Evolutionary conservation across 257 asterid species (phyloP), one percentile per base, ranked within the genome.

Genomic region (Echium plantagineum): DNA sequence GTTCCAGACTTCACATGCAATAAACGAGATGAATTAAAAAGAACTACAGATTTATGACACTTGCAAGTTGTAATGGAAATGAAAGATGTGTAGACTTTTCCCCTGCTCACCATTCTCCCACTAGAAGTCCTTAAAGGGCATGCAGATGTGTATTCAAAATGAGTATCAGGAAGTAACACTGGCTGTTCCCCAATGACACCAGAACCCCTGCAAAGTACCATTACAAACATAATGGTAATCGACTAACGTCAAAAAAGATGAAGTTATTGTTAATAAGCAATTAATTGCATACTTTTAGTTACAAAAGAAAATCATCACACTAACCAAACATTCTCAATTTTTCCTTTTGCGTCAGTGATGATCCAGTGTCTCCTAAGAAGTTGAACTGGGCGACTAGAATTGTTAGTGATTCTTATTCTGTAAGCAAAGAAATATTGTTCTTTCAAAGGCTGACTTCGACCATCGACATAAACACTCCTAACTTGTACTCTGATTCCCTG

Each of bases 141-240:
- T 53, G 96, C 97, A 46, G 97, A 90, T 31, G 97, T 83, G 66
- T 87, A 90, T 62, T 90, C 95, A 59, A 90, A 87, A 52, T 95
- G 79, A 13, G 85, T 78, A 20, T 81, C 81, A 58, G 95, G 96
- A 78, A 85, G 95, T 74, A 90, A 71, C 55, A 85, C 97, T 5
- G 97, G 97, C 63, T 90, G 96, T 77, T 90, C 95, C 16, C 96
- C 95, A 53, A 87, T 81, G 57, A 90, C 97, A 52, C 97, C 97
- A 22, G 66, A 63, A 30, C 96, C 96, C 72, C 97, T 89, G 72
- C 52, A 9, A 63, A 65, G 21, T 21, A 64, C 22, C 21, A 26
- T 46, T 22, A 58, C 12, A 20, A 42, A 46, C 58, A 65, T 16
- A 18, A 21, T 20, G 32, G 17, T 21, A 55, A 42, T 42, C 49